Conservation (phyloP, 805 yeast species). For the Metschnikowia gelsemii region DNA sequence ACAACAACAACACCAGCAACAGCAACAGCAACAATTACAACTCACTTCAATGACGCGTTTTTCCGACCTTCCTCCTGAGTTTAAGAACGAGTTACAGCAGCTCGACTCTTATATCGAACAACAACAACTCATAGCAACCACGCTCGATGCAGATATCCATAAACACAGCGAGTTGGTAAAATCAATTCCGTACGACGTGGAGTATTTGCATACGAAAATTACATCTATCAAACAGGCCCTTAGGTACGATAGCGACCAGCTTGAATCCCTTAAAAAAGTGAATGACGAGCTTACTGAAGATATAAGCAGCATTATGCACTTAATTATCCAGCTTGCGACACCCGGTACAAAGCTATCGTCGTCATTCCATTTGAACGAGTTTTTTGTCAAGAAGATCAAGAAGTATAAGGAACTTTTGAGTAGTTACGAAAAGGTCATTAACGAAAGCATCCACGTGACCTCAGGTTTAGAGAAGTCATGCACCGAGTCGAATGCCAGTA, state of each 20-base stretch:
- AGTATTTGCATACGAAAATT: slow-evolving; percentile 59
- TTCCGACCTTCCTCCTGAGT: slow-evolving; percentile 68
- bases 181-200: slow-evolving; percentile 72
- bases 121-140: slow-evolving; percentile 71
- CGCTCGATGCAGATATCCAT: slow-evolving; percentile 57
- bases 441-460: slow-evolving; percentile 56
- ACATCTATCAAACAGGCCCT: slow-evolving; percentile 66
- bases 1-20: slow-evolving; percentile 18
- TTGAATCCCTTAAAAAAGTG: slow-evolving; percentile 32
- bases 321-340: slow-evolving; percentile 48
- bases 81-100: slow-evolving; percentile 66
- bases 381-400: slow-evolving; percentile 51
- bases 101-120: slow-evolving; percentile 70
- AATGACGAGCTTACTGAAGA: slow-evolving; percentile 47
- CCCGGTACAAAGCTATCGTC: slow-evolving; percentile 61
- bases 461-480: slow-evolving; percentile 41
- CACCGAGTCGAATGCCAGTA: slow-evolving; percentile 41
- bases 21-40: slow-evolving; percentile 45
- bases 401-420: slow-evolving; percentile 47
- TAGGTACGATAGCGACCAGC: slow-evolving; percentile 44
- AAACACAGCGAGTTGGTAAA: slow-evolving; percentile 63
- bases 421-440: slow-evolving; percentile 62
- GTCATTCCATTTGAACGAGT: slow-evolving; percentile 53
- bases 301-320: slow-evolving; percentile 52
- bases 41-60: slow-evolving; percentile 75